These are phyloP conservation scores for Paecilomyces variotii DNA, from an alignment of 2,329 filamentous ascomycete species.

Conservation along the genomic window DNA sequence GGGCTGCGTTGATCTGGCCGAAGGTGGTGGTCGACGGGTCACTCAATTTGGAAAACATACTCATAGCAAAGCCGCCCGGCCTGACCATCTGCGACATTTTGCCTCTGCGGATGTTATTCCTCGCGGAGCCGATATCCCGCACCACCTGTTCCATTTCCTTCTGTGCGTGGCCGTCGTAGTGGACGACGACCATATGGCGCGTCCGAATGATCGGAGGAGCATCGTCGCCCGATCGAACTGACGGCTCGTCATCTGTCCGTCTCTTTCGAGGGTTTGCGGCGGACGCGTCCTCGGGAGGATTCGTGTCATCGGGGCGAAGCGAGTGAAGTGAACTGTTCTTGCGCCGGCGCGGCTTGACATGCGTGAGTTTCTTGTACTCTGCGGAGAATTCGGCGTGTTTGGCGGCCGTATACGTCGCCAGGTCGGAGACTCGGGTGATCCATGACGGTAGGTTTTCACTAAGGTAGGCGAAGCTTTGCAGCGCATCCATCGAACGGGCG, in stretches of 20 bases:
- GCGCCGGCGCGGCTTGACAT: constrained; percentile 23
- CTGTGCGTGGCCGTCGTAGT: constrained; percentile 84
- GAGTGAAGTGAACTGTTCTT: constrained; percentile 38
- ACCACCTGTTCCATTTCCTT: constrained; percentile 75
- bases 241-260: constrained; percentile 24
- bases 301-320: constrained; percentile 15
- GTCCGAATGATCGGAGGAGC: constrained; percentile 53
- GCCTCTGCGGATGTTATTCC: constrained; percentile 79
- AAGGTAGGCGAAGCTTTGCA: constrained; percentile 38
- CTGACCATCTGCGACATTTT: constrained; percentile 49
- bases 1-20: not conserved
- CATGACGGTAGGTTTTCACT: constrained; percentile 38
- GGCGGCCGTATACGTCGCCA: constrained; percentile 31
- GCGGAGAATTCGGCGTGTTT: constrained; percentile 37
- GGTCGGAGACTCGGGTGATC: constrained; percentile 34
- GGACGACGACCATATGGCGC: constrained; percentile 74
- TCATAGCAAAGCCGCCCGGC: constrained; percentile 9
- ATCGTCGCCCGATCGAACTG: constrained; percentile 21
- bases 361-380: constrained; percentile 31
- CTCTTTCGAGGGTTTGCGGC: constrained; percentile 26
- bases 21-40: constrained; percentile 1
- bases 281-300: constrained; percentile 11
- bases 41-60: constrained; percentile 7
- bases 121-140: constrained; percentile 67
- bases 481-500: constrained; percentile 30